phyloP scores from a whole-genome alignment of 2,329 filamentous ascomycete species.

The Stagonosporopsis rhizophila region DNA sequence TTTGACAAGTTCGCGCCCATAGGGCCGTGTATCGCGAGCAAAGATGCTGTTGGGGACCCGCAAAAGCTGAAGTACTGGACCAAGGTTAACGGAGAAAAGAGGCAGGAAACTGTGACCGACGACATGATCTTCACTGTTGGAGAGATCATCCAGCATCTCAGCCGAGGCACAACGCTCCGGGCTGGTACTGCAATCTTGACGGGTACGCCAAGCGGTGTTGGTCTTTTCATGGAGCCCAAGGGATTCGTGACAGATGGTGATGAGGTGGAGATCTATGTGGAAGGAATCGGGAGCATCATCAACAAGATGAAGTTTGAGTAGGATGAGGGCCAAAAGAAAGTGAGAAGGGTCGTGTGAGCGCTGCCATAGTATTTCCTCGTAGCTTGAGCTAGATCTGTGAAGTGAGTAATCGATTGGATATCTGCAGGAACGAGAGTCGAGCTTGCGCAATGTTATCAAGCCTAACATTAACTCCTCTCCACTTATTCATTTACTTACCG shows the following conservation, averaged over 20 bases:
- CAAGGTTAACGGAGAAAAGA: constrained; percentile 54
- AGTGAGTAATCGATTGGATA: background rate
- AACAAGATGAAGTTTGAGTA: constrained; percentile 47
- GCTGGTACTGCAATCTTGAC: constrained; percentile 59
- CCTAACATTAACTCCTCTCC: no score
- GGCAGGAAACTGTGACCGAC: constrained; percentile 53
- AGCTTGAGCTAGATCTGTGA: background rate
- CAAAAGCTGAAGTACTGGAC: constrained; percentile 47
- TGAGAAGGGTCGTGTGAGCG: background rate
- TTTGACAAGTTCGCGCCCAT: constrained; percentile 57
- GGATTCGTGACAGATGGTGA: constrained; percentile 47
- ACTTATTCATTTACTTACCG: no score
- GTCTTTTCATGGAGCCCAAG: constrained; percentile 49
- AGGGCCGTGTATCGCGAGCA: constrained; percentile 51
- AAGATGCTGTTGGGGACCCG: constrained; percentile 42
- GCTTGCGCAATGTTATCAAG: background rate
- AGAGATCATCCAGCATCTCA: constrained; percentile 55
- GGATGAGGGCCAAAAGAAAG: background rate
- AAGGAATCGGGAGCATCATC: constrained; percentile 46
- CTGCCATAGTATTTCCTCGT: background rate
- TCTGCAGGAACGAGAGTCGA: background rate
- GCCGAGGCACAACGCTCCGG: constrained; percentile 55
- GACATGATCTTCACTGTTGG: constrained; percentile 58
- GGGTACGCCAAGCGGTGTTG: constrained; percentile 55
- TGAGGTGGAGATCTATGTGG: constrained; percentile 44